Evolutionary conservation across 768 basidiomycete genomes (phyloP).

Genomic region (Russula olivacea): DNA sequence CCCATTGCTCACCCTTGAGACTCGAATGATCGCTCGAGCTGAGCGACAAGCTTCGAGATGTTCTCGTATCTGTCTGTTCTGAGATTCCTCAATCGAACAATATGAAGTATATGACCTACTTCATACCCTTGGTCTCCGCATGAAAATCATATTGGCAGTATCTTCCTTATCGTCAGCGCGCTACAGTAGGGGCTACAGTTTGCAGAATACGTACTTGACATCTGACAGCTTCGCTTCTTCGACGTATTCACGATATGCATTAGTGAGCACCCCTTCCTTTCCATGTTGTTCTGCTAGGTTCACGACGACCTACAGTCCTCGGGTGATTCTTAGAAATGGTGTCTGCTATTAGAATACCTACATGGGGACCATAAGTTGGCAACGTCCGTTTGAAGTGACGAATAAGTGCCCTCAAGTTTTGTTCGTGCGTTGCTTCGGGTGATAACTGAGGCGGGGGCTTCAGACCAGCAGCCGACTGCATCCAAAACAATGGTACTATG

Average conservation of each 20-base stretch:
- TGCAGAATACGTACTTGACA: slow-evolving; percentile 41
- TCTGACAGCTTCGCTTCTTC: slow-evolving; percentile 50
- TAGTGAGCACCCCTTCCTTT: slow-evolving; percentile 76
- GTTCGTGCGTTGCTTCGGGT: slow-evolving; percentile 62
- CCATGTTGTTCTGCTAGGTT: slow-evolving; percentile 90
- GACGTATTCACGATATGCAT: slow-evolving; percentile 68
- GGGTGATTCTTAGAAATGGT: slow-evolving; percentile 1
- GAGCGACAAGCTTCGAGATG: slow-evolving; percentile 66
- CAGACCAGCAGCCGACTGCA: slow-evolving; percentile 76
- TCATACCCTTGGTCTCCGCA: slow-evolving; percentile 90
- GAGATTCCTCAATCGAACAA: slow-evolving; percentile 16
- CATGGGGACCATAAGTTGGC: slow-evolving; percentile 72
- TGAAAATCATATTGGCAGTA: slow-evolving; percentile 92
- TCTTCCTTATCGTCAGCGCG: slow-evolving; percentile 34
- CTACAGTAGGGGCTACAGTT: background rate
- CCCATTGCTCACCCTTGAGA: slow-evolving; percentile 57
- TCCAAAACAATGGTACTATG: slow-evolving; percentile 89
- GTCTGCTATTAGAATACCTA: slow-evolving; percentile 33
- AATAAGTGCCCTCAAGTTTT: slow-evolving; percentile 63
- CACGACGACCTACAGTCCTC: slow-evolving; percentile 54
- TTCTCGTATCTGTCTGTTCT: slow-evolving; percentile 68
- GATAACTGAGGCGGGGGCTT: slow-evolving; percentile 83
- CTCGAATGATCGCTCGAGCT: slow-evolving; percentile 71
- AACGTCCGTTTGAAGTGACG: slow-evolving; percentile 67
- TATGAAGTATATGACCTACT: slow-evolving; percentile 41